Conservation (phyloP, 371 early-diverging fungal genomes). For the Batrachochytrium dendrobatidis region DNA sequence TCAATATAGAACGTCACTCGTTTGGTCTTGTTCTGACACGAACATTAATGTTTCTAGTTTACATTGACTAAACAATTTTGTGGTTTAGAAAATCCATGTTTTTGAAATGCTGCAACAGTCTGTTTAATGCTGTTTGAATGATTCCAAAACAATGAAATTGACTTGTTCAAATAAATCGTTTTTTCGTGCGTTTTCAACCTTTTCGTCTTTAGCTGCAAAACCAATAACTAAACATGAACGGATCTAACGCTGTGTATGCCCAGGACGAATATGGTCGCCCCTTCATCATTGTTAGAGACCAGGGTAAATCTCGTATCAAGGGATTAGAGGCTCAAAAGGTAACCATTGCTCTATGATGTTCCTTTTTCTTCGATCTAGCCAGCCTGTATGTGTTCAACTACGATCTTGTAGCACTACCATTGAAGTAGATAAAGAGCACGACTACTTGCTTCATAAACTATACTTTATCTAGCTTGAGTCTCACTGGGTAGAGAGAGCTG, state of each 20-base stretch:
- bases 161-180: too few species aligned
- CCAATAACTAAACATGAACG: too few species aligned
- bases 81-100: too few species aligned
- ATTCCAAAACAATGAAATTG: too few species aligned
- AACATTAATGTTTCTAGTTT: too few species aligned
- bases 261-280: slow-evolving; percentile 93
- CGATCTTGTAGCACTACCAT: not conserved
- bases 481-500: not conserved
- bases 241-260: slow-evolving; percentile 33
- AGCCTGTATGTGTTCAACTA: not conserved
- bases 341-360: slow-evolving; percentile 9
- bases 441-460: not conserved
- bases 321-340: slow-evolving; percentile 93
- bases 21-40: too few species aligned
- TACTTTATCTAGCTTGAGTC: not conserved
- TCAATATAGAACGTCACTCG: too few species aligned
- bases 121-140: too few species aligned
- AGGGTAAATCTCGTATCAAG: slow-evolving; percentile 75
- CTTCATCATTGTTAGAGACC: slow-evolving; percentile 93
- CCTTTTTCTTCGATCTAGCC: not conserved
- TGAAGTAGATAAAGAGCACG: slow-evolving; percentile 6
- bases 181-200: too few species aligned
- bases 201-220: too few species aligned
- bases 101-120: too few species aligned
- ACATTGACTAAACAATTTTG: too few species aligned